Evolutionary conservation across 208 protist species (phyloP), one percentile per base, ranked within the genome.

Genomic region (Acanthamoeba lenticulata): DNA sequence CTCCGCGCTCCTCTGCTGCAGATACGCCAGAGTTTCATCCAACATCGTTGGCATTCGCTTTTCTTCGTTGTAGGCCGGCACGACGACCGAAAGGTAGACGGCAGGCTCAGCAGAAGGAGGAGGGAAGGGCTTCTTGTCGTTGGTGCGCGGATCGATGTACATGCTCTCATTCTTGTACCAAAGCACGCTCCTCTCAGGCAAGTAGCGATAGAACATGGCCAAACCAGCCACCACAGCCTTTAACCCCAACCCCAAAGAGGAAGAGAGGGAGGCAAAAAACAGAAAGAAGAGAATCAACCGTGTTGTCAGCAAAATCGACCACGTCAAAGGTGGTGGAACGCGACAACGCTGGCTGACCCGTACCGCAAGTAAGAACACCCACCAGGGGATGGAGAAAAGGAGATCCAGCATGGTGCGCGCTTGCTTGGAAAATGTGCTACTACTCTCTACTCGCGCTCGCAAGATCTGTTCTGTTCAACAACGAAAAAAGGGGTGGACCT

Each of bases 51-150:
- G 81, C 40, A 97, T 60, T 3, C 96, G 72, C 29, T 94, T 60
- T 45, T 97, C 88, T 92, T 98, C 97, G 65, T 98, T 98, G 85
- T 97, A 98, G 36, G 96, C 97, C 34, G 97, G 97, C n/a, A 97
- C 49, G 6, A 98, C 92, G 13, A 98, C n/a, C 27, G 96, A 96
- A 27, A 97, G 24, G 47, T 74, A 60, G 49, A 93, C 90, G 24
- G 90, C 69, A 19, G 90, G 90, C 29, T 52, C 42, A 21, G 45
- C 62, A 40, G 67, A 83, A 27, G 29, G 44, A 19, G 90, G 36
- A 32, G 90, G 90, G 65, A 93, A 93, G 24, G 55, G 21, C 65
- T 85, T 83, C 45, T 29, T 52, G 5, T 93, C 67, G n/a, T 81
- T 81, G 17, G 83, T 90, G 36, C 83, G 47, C 0, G 57, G 49